Evolutionary conservation across 2,329 filamentous ascomycete species (phyloP).

Genomic region (Aspergillus cejpii): DNA sequence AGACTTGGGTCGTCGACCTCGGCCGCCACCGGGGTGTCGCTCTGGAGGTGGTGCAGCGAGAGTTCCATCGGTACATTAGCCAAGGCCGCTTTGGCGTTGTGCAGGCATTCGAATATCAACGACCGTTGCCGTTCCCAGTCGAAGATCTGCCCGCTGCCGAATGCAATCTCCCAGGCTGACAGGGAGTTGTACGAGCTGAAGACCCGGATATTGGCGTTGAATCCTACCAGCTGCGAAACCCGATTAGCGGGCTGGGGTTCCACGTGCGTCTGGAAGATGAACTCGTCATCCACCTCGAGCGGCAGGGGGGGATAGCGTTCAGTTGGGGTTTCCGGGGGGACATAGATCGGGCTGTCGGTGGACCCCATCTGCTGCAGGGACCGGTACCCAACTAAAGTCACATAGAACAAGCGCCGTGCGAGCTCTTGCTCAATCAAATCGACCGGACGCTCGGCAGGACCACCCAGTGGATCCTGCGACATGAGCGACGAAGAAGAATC

Average conservation of each 20-base stretch:
- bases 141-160: conserved; percentile 68
- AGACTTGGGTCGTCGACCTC: conserved; percentile 34
- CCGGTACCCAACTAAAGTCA: conserved; percentile 67
- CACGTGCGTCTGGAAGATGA: conserved; percentile 64
- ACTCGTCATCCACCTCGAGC: conserved; percentile 75
- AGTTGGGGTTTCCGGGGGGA: conserved; percentile 67
- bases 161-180: conserved; percentile 72
- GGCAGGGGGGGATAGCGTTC: conserved; percentile 74
- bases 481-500: conserved; percentile 18
- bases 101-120: conserved; percentile 64
- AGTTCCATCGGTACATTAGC: conserved; percentile 64
- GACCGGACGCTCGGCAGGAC: conserved; percentile 14
- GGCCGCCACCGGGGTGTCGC: conserved; percentile 45
- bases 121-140: conserved; percentile 70
- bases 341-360: conserved; percentile 62
- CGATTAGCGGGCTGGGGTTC: conserved; percentile 61
- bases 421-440: conserved; percentile 43
- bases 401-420: conserved; percentile 67
- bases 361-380: conserved; percentile 72
- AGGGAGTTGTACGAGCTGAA: conserved; percentile 75
- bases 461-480: conserved; percentile 19
- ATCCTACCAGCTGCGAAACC: conserved; percentile 67
- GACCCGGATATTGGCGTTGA: conserved; percentile 70
- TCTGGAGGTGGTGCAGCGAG: conserved; percentile 47
- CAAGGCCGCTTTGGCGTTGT: conserved; percentile 62